A percentile compares a stretch with the other conserved stretches of the same genome.
phyloP scores from a whole-genome alignment of 139 green algal genomes.

The Coelastrella sp. region DNA sequence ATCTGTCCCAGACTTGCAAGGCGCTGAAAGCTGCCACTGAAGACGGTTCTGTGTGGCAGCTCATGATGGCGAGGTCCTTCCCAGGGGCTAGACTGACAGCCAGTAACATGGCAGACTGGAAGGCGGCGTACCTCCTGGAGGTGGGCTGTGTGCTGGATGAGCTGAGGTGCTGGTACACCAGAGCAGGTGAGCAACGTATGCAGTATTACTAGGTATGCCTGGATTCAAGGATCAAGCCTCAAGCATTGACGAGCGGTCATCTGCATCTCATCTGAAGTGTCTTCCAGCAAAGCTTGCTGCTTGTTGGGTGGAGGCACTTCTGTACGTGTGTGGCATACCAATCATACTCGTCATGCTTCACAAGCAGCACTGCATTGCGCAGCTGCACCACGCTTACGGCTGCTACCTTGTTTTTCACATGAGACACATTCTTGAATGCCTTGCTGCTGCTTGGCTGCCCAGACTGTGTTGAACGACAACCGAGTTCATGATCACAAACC shows the following conservation, averaged over 20 bases:
- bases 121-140: conserved; percentile 45
- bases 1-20: conserved; percentile 39
- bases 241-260: too few species aligned
- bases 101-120: conserved; percentile 1
- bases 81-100: conserved; percentile 7
- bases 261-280: too few species aligned
- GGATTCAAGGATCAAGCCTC: too few species aligned
- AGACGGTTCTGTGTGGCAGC: conserved; percentile 52
- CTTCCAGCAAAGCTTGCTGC: too few species aligned
- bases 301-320: too few species aligned
- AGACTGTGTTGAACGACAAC: neutral
- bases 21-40: conserved; percentile 36
- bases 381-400: too few species aligned
- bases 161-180: conserved; percentile 52
- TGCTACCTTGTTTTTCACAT: too few species aligned
- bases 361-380: too few species aligned
- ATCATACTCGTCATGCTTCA: too few species aligned
- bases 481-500: neutral
- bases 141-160: conserved; percentile 31
- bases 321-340: too few species aligned
- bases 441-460: neutral
- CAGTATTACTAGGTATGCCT: too few species aligned
- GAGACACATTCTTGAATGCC: too few species aligned
- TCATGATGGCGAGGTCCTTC: conserved; percentile 37
- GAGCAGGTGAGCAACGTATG: neutral